A percentile compares a stretch with the other conserved stretches of the same genome.
These are phyloP conservation scores for Blastobotrys ciferrii DNA, from an alignment of 1,139 yeast genomes.

Conservation along the genomic window DNA sequence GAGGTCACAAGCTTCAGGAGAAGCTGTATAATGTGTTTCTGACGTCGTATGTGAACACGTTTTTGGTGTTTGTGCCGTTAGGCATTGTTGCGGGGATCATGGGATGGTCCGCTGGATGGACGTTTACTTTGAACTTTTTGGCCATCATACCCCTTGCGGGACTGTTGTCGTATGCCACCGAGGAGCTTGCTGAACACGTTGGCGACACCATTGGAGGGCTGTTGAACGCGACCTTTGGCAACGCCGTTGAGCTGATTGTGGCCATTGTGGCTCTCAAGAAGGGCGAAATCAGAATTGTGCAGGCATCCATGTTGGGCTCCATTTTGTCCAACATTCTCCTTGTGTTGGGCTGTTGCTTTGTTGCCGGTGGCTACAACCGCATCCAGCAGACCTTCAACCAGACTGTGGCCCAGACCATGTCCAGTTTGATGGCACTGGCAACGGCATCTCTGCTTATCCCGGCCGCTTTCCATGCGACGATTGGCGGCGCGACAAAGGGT, in stretches of 20 bases:
- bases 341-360: conserved; percentile 92
- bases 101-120: conserved; percentile 54
- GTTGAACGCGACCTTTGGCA: conserved; percentile 93
- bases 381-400: conserved; percentile 87
- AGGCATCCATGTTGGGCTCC: conserved; percentile 95
- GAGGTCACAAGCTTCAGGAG: conserved; percentile 5
- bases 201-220: conserved; percentile 86
- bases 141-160: conserved; percentile 95
- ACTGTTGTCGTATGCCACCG: conserved; percentile 85
- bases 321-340: conserved; percentile 81
- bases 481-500: neutral
- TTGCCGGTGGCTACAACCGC: conserved; percentile 87
- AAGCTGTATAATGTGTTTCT: conserved; percentile 22
- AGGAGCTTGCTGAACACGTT: conserved; percentile 80
- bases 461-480: conserved; percentile 88
- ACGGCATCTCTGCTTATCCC: conserved; percentile 87
- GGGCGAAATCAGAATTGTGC: conserved; percentile 86
- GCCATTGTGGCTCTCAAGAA: conserved; percentile 83
- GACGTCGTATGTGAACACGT: conserved; percentile 67
- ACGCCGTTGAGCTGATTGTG: conserved; percentile 90
- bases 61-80: conserved; percentile 79
- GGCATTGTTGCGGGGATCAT: conserved; percentile 73
- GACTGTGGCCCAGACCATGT: conserved; percentile 97
- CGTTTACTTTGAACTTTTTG: conserved; percentile 74
- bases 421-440: conserved; percentile 86